Base-by-base conservation (phyloP, 768 basidiomycete genomes). In the Lyophyllum shimeji region DNA sequence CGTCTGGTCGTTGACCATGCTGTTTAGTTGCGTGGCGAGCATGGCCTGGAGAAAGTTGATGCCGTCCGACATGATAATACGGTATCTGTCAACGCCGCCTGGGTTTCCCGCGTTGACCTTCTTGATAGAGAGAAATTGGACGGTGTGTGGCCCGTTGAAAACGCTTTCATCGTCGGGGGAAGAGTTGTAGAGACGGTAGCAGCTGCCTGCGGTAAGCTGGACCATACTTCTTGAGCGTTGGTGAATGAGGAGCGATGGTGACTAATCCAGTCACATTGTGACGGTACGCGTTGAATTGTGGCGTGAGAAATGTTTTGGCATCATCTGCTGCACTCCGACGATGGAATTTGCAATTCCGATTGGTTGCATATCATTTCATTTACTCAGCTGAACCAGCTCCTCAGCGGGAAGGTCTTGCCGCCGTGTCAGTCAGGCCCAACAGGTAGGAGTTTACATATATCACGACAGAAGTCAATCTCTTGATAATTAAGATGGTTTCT, bases 11-110 rank as follows among this genome's bases (percentile, higher is more conserved):
- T 86, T 79, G 13, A 95, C 85, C 60, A 93, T 73, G 7, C 76
- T 59, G 64, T 98, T 98, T 44, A 95, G 81, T 65, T 93, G 90
- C 0, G 95, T 98, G 4, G 95, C 92, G 31, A 98, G 78, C 97
- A 99, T 98, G 23, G 90, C 87, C 69, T 98, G 97, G 46, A 90
- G 77, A 69, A 90, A 97, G 61, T 90, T 74, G 18, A 78, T 76
- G 39, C 96, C 95, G 71, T 98, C 96, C 0, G 94, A 96, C 39
- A 98, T 76, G 70, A 98, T 92, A 57, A 96, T 79, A 58, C 93
- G 82, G 70, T 82, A 85, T 55, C 88, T 77, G 65, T 89, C 87
- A 44, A 77, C 60, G 44, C 71, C 25, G 7, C 50, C 69, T 11
- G 63, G 57, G 20, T 59, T 66, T n/a, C 67, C 60, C 8, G 68